Evolutionary conservation across 2,329 filamentous ascomycete genomes (phyloP), one percentile per base, ranked within the genome.

Genomic region (Colletotrichum abscissum): DNA sequence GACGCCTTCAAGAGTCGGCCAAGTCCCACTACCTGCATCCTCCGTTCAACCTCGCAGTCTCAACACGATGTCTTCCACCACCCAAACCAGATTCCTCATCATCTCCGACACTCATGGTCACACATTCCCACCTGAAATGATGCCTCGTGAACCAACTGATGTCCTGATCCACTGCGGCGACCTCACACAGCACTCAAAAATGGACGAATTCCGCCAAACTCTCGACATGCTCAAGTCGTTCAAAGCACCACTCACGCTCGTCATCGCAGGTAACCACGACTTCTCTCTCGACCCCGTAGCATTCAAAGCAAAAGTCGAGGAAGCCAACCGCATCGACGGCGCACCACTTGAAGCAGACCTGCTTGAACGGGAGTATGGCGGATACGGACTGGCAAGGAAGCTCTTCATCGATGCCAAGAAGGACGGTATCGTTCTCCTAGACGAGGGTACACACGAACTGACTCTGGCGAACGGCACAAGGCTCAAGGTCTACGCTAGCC

Each of bases 201-300:
- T 88, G 0, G 63, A 79, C 0, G 85, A 87, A 60, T 85, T 83
- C 57, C 76, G 72, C 28, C 73, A 76, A 4, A 79, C 84, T 0
- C 76, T 89, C 3, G 65, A 79, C 2, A 76, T 86, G 0, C 79
- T 89, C 0, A 74, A 80, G 5, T 56, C 64, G 0, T 77, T 88
- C 12, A 72, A 84, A 1, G 86, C 86, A 0, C 82, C 84, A 0
- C 77, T 88, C 4, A 89, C 88, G 64, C 76, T 89, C 1, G 80
- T 84, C 5, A 88, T 89, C 63, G 82, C 87, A 1, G 87, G 88
- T 0, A 89, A 89, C 60, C 86, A 89, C 72, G 86, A 90, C 72
- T 87, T 88, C 49, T 84, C 81, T 0, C 78, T 85, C 2, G 82
- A 85, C 42, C 59, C 79, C 4, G 8, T 14, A 8, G 35, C 56